Evolutionary conservation across 78 protist genomes (phyloP).

Genomic region (Dictyostelium purpureum): DNA sequence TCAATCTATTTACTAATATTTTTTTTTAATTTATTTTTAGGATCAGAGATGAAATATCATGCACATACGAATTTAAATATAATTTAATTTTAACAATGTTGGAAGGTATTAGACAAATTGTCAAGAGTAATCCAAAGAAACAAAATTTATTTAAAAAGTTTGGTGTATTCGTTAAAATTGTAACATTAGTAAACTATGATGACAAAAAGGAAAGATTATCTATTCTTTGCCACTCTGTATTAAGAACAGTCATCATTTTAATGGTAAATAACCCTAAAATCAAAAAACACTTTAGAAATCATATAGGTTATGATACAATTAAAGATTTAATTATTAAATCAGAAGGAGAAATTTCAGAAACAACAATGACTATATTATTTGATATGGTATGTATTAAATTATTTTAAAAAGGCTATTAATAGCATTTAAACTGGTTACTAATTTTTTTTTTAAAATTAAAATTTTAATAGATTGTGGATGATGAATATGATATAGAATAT

Average conservation of each 20-base stretch:
- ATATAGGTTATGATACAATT: constrained; percentile 67
- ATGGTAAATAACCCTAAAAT: constrained; percentile 40
- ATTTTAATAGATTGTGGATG: constrained; percentile 36
- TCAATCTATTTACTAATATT: background rate
- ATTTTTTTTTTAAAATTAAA: background rate
- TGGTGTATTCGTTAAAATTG: constrained; percentile 49
- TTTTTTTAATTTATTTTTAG: no score
- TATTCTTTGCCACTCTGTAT: constrained; percentile 31
- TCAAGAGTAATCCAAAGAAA: constrained; percentile 52
- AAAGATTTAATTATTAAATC: constrained; percentile 24
- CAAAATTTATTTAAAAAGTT: constrained; percentile 52
- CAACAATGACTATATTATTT: constrained; percentile 45
- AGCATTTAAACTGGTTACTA: background rate
- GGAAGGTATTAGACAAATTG: constrained; percentile 50
- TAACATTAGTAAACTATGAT: constrained; percentile 37
- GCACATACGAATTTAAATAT: constrained; percentile 18
- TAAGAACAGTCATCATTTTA: constrained; percentile 14
- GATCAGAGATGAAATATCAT: constrained; percentile 14
- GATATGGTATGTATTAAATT: constrained; percentile 22
- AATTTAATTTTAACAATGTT: constrained; percentile 36
- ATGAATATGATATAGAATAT: constrained; percentile 49
- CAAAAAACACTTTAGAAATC: constrained; percentile 34
- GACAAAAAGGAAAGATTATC: constrained; percentile 24
- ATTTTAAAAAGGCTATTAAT: background rate
- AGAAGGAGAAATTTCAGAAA: constrained; percentile 23